phyloP scores from a whole-genome alignment of 192 early-diverging fungal genomes.

The Backusella westeae region DNA sequence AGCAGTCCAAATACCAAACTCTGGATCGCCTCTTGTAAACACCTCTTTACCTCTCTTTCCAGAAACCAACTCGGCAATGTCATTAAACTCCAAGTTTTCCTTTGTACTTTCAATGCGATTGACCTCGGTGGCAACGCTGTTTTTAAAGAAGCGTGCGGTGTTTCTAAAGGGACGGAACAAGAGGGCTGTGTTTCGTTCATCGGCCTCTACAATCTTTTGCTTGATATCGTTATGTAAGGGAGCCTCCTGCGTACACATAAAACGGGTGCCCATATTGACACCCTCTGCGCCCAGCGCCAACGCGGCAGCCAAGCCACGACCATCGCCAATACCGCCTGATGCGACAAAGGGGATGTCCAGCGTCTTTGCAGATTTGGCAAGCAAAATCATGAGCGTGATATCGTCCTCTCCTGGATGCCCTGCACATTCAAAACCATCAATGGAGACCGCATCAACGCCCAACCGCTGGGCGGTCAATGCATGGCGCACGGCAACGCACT shows the following conservation, averaged over 20 bases:
- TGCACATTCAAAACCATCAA: constrained; percentile 85
- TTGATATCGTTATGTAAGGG: constrained; percentile 75
- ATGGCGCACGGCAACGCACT: constrained; percentile 75
- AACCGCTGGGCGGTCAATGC: constrained; percentile 61
- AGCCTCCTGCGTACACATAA: constrained; percentile 74
- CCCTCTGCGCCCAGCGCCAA: constrained; percentile 56
- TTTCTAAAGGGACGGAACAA: constrained; percentile 75
- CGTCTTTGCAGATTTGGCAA: constrained; percentile 67
- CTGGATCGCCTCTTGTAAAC: constrained; percentile 51
- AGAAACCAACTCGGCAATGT: constrained; percentile 64
- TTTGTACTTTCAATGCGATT: constrained; percentile 62
- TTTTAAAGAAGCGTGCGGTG: constrained; percentile 72
- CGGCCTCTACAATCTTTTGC: constrained; percentile 62
- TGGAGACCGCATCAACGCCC: constrained; percentile 68
- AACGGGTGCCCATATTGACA: constrained; percentile 85
- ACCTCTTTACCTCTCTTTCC: constrained; percentile 58
- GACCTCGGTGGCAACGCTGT: constrained; percentile 68
- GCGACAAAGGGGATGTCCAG: constrained; percentile 75
- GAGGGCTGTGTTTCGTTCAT: constrained; percentile 61
- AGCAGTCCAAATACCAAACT: constrained; percentile 58
- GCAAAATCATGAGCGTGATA: constrained; percentile 65
- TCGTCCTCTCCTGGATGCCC: constrained; percentile 86
- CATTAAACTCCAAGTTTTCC: constrained; percentile 52
- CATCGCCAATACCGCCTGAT: constrained; percentile 77
- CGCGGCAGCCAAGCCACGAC: constrained; percentile 70